Percentiles rank a stretch among this genome's conserved stretches.
phyloP scores from a whole-genome alignment of 768 basidiomycete species.

The Rhizopogon rudus region DNA sequence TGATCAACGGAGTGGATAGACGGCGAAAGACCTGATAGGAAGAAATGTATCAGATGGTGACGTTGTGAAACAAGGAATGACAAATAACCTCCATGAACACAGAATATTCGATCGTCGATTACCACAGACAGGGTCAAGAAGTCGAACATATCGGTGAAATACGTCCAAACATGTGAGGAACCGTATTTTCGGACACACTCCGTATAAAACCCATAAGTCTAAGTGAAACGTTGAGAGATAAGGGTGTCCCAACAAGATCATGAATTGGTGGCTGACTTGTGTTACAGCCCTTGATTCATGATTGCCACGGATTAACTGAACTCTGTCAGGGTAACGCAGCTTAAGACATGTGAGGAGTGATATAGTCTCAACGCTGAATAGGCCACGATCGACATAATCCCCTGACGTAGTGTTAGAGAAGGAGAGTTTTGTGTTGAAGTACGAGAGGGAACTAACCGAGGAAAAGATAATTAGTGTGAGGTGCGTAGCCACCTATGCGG shows the following conservation, averaged over 20 bases:
- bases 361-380: slow-evolving; percentile 98
- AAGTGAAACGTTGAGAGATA: slow-evolving; percentile 16
- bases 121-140: slow-evolving; percentile 96
- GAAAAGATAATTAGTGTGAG: slow-evolving; percentile 97
- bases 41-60: slow-evolving; percentile 8
- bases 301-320: slow-evolving; percentile 96
- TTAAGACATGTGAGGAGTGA: slow-evolving; percentile 96
- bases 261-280: slow-evolving; percentile 57
- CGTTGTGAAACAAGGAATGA: background rate
- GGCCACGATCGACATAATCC: slow-evolving; percentile 96
- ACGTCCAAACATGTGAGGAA: slow-evolving; percentile 94
- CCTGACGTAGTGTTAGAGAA: slow-evolving; percentile 41
- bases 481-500: slow-evolving; percentile 95
- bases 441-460: slow-evolving; percentile 59
- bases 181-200: slow-evolving; percentile 98
- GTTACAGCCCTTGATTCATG: slow-evolving; percentile 98
- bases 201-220: slow-evolving; percentile 99
- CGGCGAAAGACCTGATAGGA: slow-evolving; percentile 76
- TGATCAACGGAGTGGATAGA: slow-evolving; percentile 99
- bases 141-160: slow-evolving; percentile 99
- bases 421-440: background rate
- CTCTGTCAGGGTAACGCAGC: slow-evolving; percentile 92
- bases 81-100: slow-evolving; percentile 86
- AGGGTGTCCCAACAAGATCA: background rate
- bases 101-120: slow-evolving; percentile 98